These are phyloP conservation scores for Musa balbisiana DNA, from an alignment of 202 grass and related monocot species.

Conservation along the genomic window DNA sequence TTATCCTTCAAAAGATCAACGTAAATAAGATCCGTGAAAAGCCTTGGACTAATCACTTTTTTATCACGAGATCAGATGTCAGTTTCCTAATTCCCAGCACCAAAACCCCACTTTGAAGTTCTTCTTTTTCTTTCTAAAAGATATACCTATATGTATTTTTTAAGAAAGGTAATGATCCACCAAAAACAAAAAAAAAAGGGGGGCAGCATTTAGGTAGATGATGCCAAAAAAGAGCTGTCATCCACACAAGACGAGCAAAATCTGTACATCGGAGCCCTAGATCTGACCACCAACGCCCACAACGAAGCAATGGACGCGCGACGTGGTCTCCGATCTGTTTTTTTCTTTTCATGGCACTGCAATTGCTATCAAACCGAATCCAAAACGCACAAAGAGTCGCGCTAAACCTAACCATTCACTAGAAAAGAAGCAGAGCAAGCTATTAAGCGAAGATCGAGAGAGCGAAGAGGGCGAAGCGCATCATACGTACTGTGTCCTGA, in stretches of 20 bases:
- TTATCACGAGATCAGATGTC: not conserved
- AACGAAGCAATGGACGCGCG: not conserved
- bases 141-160: not conserved
- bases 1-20: not conserved
- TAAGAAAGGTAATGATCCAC: not conserved
- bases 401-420: not conserved
- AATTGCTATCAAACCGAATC: not conserved
- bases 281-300: not conserved
- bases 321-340: not conserved
- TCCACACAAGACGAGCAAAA: not conserved
- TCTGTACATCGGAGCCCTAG: not conserved
- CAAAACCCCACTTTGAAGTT: not conserved
- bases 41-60: too few relatives aligned
- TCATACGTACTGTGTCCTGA: constrained; percentile 26
- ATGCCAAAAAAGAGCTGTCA: not conserved
- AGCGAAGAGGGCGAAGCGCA: constrained; percentile 8
- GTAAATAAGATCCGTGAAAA: too few relatives aligned
- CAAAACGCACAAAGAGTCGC: not conserved
- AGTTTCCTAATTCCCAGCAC: not conserved
- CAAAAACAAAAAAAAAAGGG: not conserved
- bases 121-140: not conserved
- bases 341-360: not conserved
- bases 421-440: not conserved
- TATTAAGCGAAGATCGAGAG: not conserved
- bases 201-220: not conserved